Conservation (phyloP, 306 rosid genomes). For the cucumber (Cucumis sativus) region DNA sequence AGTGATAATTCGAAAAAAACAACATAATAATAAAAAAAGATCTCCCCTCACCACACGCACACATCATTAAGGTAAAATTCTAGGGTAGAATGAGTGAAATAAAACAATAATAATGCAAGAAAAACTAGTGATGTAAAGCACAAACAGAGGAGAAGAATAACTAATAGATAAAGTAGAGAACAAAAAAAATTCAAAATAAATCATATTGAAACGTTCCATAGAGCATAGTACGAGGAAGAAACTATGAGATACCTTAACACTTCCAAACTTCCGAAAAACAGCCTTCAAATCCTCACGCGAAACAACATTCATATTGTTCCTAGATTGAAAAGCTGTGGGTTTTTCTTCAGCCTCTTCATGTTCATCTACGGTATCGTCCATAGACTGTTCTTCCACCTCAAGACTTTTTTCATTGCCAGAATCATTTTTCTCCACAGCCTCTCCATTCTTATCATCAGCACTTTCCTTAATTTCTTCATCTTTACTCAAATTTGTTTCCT, state of each 20-base stretch:
- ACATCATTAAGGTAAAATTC: not conserved
- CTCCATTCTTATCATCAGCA: conserved; percentile 16
- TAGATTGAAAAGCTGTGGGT: conserved; percentile 28
- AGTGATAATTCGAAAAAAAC: not conserved
- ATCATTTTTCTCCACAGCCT: conserved; percentile 17
- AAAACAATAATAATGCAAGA: not conserved
- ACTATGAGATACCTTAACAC: conserved; percentile 44
- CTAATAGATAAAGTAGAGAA: not conserved
- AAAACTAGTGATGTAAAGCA: not conserved
- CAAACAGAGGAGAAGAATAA: not conserved
- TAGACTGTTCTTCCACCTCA: conserved; percentile 23
- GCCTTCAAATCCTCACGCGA: conserved; percentile 74
- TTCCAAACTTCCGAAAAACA: conserved; percentile 60
- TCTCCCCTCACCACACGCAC: no score
- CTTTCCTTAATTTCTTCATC: conserved; percentile 20
- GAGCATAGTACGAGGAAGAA: not conserved
- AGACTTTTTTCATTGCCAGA: conserved; percentile 25
- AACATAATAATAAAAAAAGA: not conserved
- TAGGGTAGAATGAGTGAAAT: not conserved
- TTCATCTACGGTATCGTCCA: conserved; percentile 20
- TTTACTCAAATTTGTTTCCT: conserved; percentile 10
- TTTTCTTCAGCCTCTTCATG: conserved; percentile 28
- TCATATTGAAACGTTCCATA: not conserved
- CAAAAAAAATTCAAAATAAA: not conserved
- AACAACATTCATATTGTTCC: conserved; percentile 62